These are phyloP conservation scores for Alternaria brassicae DNA, from an alignment of 2,329 filamentous ascomycete species.

Conservation along the genomic window DNA sequence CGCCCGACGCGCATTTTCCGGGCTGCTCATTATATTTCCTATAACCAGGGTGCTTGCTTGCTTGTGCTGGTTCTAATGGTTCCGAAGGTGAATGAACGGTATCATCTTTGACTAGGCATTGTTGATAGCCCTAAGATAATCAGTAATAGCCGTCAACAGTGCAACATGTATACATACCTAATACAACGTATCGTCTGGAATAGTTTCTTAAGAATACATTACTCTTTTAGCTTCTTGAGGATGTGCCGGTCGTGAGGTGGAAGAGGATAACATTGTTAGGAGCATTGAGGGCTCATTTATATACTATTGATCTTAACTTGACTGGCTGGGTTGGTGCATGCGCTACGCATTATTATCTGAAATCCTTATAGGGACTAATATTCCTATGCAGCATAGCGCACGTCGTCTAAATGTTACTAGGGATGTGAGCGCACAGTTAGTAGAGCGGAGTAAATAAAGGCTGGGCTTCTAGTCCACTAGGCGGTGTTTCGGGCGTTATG, in stretches of 20 bases:
- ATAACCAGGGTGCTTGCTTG: background rate
- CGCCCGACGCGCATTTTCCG: background rate
- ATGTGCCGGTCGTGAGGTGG: background rate
- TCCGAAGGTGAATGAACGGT: background rate
- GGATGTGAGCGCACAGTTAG: background rate
- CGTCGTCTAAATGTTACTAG: background rate
- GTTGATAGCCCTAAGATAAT: background rate
- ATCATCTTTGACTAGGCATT: background rate
- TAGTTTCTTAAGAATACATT: slow-evolving; percentile 2
- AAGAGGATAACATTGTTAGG: slow-evolving; percentile 2
- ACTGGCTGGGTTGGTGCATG: background rate
- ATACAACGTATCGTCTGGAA: slow-evolving; percentile 2
- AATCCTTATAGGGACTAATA: background rate
- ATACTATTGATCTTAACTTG: slow-evolving; percentile 5
- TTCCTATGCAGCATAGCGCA: background rate
- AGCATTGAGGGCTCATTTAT: slow-evolving; percentile 4
- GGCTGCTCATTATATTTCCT: background rate
- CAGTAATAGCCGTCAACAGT: background rate
- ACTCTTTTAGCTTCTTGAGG: background rate
- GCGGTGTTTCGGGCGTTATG: background rate
- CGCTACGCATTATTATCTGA: background rate
- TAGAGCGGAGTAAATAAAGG: background rate
- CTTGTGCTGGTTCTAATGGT: background rate
- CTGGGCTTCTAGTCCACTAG: background rate
- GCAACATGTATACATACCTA: background rate